Evolutionary conservation across 148 eudicot genomes (phyloP).

Genomic region (Pharnaceum exiguum): DNA sequence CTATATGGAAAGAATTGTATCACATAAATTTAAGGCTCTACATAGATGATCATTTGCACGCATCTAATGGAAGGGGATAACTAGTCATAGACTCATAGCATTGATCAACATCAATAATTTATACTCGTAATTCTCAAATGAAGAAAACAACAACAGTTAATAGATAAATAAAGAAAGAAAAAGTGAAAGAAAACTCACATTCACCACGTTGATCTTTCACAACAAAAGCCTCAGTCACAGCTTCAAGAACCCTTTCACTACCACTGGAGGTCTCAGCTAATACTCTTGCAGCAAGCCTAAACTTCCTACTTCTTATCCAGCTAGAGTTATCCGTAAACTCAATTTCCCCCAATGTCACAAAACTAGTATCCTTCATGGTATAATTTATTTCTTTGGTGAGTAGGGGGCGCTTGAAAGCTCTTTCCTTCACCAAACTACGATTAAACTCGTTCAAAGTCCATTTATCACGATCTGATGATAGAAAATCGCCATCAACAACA

Average conservation of each 20-base stretch:
- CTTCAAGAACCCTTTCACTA: slow-evolving; percentile 39
- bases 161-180: not conserved
- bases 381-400: slow-evolving; percentile 44
- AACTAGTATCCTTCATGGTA: slow-evolving; percentile 36
- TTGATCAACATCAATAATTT: not conserved
- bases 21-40: no score
- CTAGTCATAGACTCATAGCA: not conserved
- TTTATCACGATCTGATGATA: slow-evolving; percentile 3
- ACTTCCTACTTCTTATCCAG: slow-evolving; percentile 65
- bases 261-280: slow-evolving; percentile 9
- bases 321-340: slow-evolving; percentile 83
- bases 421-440: slow-evolving; percentile 37
- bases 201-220: slow-evolving; percentile 90
- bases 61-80: no score
- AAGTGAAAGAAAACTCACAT: slow-evolving; percentile 37
- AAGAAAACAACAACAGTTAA: not conserved
- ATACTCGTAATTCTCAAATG: not conserved
- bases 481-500: slow-evolving; percentile 61
- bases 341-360: slow-evolving; percentile 34
- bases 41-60: no score
- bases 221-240: slow-evolving; percentile 50
- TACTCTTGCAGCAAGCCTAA: slow-evolving; percentile 63
- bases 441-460: slow-evolving; percentile 51
- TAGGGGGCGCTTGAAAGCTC: slow-evolving; percentile 59
- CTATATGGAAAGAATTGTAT: no score